Conservation (phyloP, 2,329 filamentous ascomycete genomes). For the Ceratocystis colombiana region DNA sequence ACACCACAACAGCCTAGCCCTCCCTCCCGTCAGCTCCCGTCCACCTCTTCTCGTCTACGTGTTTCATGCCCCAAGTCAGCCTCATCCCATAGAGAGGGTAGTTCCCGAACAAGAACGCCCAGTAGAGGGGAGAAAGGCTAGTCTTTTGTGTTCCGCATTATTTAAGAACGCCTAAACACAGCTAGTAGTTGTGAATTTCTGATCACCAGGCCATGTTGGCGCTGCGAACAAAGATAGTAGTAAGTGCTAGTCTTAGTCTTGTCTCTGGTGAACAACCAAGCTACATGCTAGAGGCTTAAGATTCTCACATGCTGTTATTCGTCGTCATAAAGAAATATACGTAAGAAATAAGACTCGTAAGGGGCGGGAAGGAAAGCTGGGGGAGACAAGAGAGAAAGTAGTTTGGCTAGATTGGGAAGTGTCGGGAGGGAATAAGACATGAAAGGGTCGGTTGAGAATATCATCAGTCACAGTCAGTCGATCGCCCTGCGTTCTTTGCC, state of each 20-base stretch:
- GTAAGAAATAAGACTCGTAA: not conserved
- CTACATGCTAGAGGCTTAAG: not conserved
- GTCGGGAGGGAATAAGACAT: not conserved
- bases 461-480: not conserved
- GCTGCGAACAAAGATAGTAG: not conserved
- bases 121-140: not conserved
- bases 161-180: not conserved
- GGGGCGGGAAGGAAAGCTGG: not conserved
- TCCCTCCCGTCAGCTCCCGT: too few relatives aligned
- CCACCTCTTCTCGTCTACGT: not conserved
- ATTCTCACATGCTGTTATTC: not conserved
- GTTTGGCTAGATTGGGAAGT: slow-evolving; percentile 4
- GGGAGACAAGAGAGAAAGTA: not conserved
- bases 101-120: not conserved
- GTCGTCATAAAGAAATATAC: not conserved
- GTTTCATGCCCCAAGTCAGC: not conserved
- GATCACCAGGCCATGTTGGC: not conserved
- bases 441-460: too few relatives aligned
- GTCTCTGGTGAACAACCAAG: not conserved
- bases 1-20: too few relatives aligned
- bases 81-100: not conserved
- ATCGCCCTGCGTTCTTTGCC: not conserved
- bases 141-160: not conserved
- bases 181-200: not conserved
- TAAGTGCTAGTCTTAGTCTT: not conserved